These are phyloP conservation scores for Rhododendron vialii DNA, from an alignment of 148 eudicot genomes.

Conservation along the genomic window DNA sequence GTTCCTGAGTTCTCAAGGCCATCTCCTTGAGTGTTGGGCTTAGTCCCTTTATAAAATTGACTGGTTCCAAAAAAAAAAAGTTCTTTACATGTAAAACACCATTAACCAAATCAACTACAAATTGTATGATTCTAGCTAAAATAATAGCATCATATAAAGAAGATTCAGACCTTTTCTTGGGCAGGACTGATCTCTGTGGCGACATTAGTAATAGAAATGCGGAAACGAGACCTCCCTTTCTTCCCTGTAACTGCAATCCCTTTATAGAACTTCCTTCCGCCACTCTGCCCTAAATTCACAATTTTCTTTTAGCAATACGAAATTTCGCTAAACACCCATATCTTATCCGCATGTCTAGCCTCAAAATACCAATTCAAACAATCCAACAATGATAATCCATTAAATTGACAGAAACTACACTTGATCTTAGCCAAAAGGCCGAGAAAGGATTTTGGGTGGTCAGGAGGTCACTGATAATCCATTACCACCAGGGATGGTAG, in stretches of 20 bases:
- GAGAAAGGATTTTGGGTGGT: constrained; percentile 31
- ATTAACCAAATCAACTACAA: neutral
- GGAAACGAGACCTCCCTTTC: constrained; percentile 46
- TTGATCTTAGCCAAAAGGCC: constrained; percentile 60
- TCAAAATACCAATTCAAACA: neutral
- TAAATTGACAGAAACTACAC: constrained; percentile 59
- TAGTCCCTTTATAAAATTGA: too few relatives aligned
- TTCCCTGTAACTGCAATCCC: constrained; percentile 51
- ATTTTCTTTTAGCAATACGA: constrained; percentile 5
- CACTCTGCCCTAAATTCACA: constrained; percentile 32
- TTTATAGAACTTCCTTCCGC: constrained; percentile 63
- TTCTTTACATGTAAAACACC: neutral
- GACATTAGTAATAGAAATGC: constrained; percentile 60
- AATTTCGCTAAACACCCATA: constrained; percentile 7
- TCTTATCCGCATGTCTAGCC: neutral
- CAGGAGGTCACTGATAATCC: too few relatives aligned
- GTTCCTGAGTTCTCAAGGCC: too few relatives aligned
- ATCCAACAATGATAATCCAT: constrained; percentile 7
- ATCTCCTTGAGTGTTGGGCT: too few relatives aligned
- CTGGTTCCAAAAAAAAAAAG: neutral
- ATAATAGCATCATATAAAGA: neutral
- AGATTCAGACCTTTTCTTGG: constrained; percentile 43
- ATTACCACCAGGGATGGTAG: neutral
- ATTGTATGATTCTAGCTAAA: neutral
- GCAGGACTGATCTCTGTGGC: constrained; percentile 65